A percentile compares a stretch with the other conserved stretches of the same genome.
Conservation (phyloP, 805 yeast species). For the Lipomyces spencermartinsiae region DNA sequence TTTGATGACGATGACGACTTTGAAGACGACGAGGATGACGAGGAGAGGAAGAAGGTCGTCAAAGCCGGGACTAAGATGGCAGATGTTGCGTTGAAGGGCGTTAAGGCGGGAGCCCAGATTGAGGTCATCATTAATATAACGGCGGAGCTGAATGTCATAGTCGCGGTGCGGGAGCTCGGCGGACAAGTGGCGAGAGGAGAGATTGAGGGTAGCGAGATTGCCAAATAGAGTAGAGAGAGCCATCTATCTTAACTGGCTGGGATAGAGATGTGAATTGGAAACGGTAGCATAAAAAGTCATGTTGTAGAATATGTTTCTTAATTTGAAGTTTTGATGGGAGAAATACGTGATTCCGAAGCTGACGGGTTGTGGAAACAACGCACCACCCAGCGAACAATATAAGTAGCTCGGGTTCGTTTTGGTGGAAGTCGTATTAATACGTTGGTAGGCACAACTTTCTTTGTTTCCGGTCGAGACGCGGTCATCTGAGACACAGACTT, state of each 20-base stretch:
- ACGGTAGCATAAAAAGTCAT: slow-evolving; percentile 8
- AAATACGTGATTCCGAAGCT: background rate
- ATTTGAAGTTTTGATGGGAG: background rate
- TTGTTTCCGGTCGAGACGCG: no score
- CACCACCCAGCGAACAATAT: background rate
- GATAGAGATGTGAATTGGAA: background rate
- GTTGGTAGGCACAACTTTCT: no score
- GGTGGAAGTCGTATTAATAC: no score
- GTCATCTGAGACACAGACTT: no score
- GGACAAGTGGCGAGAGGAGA: slow-evolving; percentile 36
- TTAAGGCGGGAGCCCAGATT: slow-evolving; percentile 65
- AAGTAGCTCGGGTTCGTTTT: no score
- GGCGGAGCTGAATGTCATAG: slow-evolving; percentile 67
- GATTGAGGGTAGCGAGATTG: slow-evolving; percentile 12
- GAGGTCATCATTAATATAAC: slow-evolving; percentile 69
- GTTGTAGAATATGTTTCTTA: slow-evolving; percentile 1
- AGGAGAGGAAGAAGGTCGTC: slow-evolving; percentile 87
- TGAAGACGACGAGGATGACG: slow-evolving; percentile 58
- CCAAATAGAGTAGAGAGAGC: background rate
- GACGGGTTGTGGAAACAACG: background rate
- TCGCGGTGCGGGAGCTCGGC: slow-evolving; percentile 55
- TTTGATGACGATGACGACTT: slow-evolving; percentile 57
- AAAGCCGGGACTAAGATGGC: slow-evolving; percentile 77
- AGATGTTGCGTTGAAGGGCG: slow-evolving; percentile 75
- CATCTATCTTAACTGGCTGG: background rate